Conservation (phyloP, 2,329 filamentous ascomycete species). For the Metarhizium rileyi region DNA sequence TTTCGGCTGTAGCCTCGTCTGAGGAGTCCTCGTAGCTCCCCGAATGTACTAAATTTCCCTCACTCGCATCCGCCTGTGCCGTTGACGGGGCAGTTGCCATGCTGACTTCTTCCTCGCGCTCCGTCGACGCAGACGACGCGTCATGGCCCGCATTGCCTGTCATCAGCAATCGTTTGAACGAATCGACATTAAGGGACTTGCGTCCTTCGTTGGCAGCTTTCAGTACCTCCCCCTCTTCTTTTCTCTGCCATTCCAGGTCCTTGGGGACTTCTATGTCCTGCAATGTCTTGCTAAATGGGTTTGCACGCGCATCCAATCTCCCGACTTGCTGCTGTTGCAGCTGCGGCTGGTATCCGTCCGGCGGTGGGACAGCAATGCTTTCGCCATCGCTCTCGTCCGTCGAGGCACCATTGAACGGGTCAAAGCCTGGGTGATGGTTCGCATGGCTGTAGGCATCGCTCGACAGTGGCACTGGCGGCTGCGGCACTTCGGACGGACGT, state of each 20-base stretch:
- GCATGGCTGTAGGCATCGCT: conserved; percentile 11
- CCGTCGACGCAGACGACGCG: background rate
- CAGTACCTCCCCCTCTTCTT: conserved; percentile 21
- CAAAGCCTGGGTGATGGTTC: conserved; percentile 8
- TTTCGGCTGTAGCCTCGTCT: conserved; percentile 2
- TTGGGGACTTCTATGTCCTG: conserved; percentile 36
- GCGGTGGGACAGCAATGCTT: conserved; percentile 13
- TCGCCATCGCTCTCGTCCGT: conserved; percentile 20
- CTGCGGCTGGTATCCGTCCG: background rate
- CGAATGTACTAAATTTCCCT: background rate
- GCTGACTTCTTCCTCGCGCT: background rate
- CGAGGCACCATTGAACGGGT: conserved; percentile 23
- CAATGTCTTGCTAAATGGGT: conserved; percentile 46
- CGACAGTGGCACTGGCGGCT: conserved; percentile 19
- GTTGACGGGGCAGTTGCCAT: background rate
- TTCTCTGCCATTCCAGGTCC: conserved; percentile 20
- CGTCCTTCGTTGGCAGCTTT: conserved; percentile 25
- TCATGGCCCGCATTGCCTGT: conserved; percentile 50
- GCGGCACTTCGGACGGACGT: conserved; percentile 21
- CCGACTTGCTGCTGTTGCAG: background rate
- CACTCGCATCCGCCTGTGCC: background rate
- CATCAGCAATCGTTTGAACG: conserved; percentile 66
- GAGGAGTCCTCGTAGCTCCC: conserved; percentile 2
- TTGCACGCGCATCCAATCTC: conserved; percentile 14
- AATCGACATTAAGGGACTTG: conserved; percentile 60